Percentiles rank a stretch among this genome's conserved stretches.
phyloP scores from a whole-genome alignment of 2,329 filamentous ascomycete species.

The Tympanopsis confertula region DNA sequence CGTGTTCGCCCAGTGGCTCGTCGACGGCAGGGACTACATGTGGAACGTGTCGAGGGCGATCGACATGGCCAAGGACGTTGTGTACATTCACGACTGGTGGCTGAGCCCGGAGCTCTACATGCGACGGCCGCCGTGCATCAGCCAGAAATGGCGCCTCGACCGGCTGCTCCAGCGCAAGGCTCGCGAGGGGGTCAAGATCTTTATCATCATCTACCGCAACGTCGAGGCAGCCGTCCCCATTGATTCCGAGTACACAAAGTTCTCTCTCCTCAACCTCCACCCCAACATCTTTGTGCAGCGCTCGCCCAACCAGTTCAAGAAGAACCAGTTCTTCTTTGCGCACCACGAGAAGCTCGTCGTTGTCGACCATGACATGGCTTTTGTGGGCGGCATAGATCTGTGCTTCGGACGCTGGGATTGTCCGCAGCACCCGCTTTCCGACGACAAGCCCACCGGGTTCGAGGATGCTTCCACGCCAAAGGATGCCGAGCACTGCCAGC shows the following conservation, averaged over 20 bases:
- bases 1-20: slow-evolving; percentile 90
- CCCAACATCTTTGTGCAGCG: slow-evolving; percentile 93
- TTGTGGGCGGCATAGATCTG: slow-evolving; percentile 88
- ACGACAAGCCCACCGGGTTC: slow-evolving; percentile 92
- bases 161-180: slow-evolving; percentile 84
- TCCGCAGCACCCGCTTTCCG: slow-evolving; percentile 77
- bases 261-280: slow-evolving; percentile 85
- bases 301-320: slow-evolving; percentile 94
- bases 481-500: slow-evolving; percentile 86
- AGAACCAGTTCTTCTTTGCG: slow-evolving; percentile 98
- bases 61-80: slow-evolving; percentile 91
- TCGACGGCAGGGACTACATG: slow-evolving; percentile 98
- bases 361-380: slow-evolving; percentile 90
- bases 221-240: slow-evolving; percentile 96
- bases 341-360: slow-evolving; percentile 96
- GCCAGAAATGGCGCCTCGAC: slow-evolving; percentile 94
- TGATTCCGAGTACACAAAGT: slow-evolving; percentile 96
- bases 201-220: slow-evolving; percentile 94
- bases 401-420: slow-evolving; percentile 98
- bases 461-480: slow-evolving; percentile 54
- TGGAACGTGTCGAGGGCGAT: slow-evolving; percentile 97
- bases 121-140: slow-evolving; percentile 84
- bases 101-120: slow-evolving; percentile 91
- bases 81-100: slow-evolving; percentile 99
- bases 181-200: slow-evolving; percentile 88